A percentile compares a stretch with the other conserved stretches of the same genome.
Conservation (phyloP, 2,329 filamentous ascomycete species). For the Pseudogymnoascus sp. region DNA sequence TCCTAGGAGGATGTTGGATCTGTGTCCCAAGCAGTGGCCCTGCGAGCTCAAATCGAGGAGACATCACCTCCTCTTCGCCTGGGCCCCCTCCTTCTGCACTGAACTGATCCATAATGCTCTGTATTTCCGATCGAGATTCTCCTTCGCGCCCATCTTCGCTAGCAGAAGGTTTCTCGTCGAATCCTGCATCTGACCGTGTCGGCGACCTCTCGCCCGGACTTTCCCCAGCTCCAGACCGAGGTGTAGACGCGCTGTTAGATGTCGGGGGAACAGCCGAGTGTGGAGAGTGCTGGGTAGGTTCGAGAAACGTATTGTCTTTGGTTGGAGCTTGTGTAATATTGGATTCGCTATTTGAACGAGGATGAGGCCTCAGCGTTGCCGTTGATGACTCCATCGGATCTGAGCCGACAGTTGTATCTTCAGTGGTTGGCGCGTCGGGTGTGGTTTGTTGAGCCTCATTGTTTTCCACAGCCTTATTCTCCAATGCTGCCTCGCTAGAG, state of each 20-base stretch:
- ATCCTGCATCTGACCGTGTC: conserved; percentile 44
- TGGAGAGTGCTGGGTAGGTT: conserved; percentile 38
- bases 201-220: conserved; percentile 37
- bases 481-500: not conserved
- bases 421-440: conserved; percentile 20
- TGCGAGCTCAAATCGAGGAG: conserved; percentile 73
- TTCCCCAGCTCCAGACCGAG: conserved; percentile 28
- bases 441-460: not conserved
- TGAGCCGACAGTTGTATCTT: conserved; percentile 8
- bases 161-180: conserved; percentile 47
- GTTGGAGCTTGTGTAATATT: conserved; percentile 12
- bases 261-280: conserved; percentile 31
- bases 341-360: conserved; percentile 4
- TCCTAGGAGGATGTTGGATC: conserved; percentile 66
- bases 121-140: conserved; percentile 75
- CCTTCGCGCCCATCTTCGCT: conserved; percentile 59
- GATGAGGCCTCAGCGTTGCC: conserved; percentile 26
- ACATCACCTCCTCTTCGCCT: conserved; percentile 81
- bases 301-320: conserved; percentile 34
- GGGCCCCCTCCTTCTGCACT: conserved; percentile 64
- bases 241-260: conserved; percentile 27
- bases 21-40: conserved; percentile 64
- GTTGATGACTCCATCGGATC: conserved; percentile 28
- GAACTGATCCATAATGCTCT: conserved; percentile 97
- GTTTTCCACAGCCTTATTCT: not conserved